Evolutionary conservation across 495 filamentous ascomycete species (phyloP).

Genomic region (Geopyxis carbonaria): DNA sequence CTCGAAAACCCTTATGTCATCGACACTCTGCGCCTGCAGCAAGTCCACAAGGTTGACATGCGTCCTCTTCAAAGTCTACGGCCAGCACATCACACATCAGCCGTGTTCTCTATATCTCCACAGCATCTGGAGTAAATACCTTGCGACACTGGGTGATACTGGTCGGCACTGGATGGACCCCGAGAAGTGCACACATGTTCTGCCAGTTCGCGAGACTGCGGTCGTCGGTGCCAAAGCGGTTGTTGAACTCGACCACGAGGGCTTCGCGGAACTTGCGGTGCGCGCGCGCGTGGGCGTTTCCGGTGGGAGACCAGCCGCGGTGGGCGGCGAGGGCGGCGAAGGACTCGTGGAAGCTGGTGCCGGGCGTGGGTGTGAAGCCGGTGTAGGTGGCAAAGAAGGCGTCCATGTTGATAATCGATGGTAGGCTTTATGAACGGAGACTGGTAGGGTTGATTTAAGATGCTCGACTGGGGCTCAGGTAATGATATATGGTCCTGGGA

Average conservation of each 20-base stretch:
- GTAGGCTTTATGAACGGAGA: no score
- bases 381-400: constrained; percentile 26
- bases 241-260: neutral
- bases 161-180: neutral
- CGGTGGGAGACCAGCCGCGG: neutral
- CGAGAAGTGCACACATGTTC: neutral
- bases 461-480: no score
- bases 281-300: neutral
- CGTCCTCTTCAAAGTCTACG: neutral
- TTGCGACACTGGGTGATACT: neutral
- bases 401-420: neutral
- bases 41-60: constrained; percentile 1
- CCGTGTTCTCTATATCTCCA: neutral
- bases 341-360: no score
- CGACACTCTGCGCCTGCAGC: neutral
- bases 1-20: neutral
- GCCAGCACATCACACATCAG: no score
- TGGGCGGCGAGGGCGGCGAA: neutral
- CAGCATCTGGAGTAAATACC: neutral
- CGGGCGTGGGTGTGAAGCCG: no score
- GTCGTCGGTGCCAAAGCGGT: neutral
- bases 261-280: neutral
- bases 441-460: no score
- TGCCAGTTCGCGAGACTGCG: neutral
- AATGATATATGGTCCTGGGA: no score